phyloP scores from a whole-genome alignment of 345 rosid genomes.

The Eucalyptus erythrocorys region DNA sequence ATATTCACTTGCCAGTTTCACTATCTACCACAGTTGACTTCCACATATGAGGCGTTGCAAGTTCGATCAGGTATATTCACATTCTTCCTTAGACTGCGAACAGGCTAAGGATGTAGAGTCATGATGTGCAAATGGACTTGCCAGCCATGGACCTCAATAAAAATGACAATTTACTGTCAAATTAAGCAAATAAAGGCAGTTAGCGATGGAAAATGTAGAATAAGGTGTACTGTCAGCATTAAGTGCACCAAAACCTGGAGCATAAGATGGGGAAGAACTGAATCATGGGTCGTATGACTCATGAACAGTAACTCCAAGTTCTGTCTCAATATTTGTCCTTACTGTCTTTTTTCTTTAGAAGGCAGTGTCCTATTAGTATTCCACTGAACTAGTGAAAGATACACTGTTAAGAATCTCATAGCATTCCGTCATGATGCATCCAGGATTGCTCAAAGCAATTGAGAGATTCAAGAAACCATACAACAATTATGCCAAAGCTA shows the following conservation, averaged over 20 bases:
- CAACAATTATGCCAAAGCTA: not conserved
- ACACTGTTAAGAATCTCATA: not conserved
- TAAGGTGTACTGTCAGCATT: not conserved
- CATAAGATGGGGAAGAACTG: not conserved
- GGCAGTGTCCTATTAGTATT: not conserved
- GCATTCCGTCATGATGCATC: not conserved
- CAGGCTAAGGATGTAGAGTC: not conserved
- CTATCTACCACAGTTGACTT: slow-evolving; percentile 78
- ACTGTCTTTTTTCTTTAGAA: not conserved
- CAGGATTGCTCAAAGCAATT: not conserved
- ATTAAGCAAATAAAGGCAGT: not conserved
- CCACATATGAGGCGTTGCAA: slow-evolving; percentile 68
- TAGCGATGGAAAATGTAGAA: not conserved
- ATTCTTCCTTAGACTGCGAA: slow-evolving; percentile 65
- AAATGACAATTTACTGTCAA: not conserved
- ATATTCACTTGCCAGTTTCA: slow-evolving; percentile 76
- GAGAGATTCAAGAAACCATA: not conserved
- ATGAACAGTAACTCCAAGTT: not conserved
- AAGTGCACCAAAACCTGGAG: not conserved
- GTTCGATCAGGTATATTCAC: slow-evolving; percentile 64
- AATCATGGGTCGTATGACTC: not conserved
- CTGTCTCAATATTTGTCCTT: not conserved
- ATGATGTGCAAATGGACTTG: not conserved
- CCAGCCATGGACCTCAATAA: not conserved
- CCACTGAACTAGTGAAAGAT: not conserved